Percentiles rank a stretch among this genome's conserved stretches.
phyloP scores from a whole-genome alignment of 805 yeast species.

The Metahyphopichia silvanorum region DNA sequence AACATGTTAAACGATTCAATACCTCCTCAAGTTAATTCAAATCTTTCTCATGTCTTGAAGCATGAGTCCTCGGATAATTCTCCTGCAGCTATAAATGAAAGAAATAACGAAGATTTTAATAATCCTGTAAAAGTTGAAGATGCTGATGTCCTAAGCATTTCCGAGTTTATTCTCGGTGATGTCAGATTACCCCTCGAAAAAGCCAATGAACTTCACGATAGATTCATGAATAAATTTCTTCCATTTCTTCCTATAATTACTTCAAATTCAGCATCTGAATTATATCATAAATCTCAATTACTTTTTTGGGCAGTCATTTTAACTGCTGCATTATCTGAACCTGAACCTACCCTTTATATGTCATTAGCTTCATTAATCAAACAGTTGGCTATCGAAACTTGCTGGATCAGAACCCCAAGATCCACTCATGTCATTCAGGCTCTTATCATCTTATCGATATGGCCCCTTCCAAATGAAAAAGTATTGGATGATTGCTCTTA shows the following conservation, averaged over 20 bases:
- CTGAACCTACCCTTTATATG: constrained; percentile 79
- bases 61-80: constrained; percentile 28
- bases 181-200: constrained; percentile 62
- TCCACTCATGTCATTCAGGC: constrained; percentile 94
- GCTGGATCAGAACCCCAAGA: constrained; percentile 91
- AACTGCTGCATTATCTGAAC: constrained; percentile 82
- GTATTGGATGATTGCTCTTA: constrained; percentile 90
- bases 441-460: constrained; percentile 71
- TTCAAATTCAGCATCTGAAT: constrained; percentile 66
- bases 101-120: background rate
- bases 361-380: constrained; percentile 74
- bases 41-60: constrained; percentile 17
- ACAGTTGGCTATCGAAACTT: constrained; percentile 84
- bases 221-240: constrained; percentile 62
- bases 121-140: background rate
- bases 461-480: constrained; percentile 94
- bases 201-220: constrained; percentile 69
- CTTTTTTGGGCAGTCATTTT: constrained; percentile 89
- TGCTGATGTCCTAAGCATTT: constrained; percentile 21
- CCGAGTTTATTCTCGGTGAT: constrained; percentile 74
- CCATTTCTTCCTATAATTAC: constrained; percentile 80
- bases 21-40: constrained; percentile 5
- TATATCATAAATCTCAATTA: constrained; percentile 78
- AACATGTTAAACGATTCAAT: constrained; percentile 13
- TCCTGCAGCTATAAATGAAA: constrained; percentile 13